phyloP scores from a whole-genome alignment of 2,329 filamentous ascomycete genomes.

The Colletotrichum scovillei region DNA sequence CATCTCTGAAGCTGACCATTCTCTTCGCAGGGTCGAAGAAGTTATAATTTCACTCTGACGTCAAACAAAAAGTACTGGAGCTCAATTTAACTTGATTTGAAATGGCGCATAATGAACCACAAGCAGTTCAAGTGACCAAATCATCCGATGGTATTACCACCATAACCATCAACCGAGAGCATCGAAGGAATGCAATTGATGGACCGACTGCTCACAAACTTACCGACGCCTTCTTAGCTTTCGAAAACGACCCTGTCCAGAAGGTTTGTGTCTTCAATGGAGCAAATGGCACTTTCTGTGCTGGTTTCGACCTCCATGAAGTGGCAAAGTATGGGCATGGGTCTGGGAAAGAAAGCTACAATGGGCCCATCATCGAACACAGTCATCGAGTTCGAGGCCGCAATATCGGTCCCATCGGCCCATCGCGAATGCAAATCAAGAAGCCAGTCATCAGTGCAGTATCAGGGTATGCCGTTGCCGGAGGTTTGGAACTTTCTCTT shows the following conservation, averaged over 20 bases:
- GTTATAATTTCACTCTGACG: no score
- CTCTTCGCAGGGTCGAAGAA: no score
- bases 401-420: constrained; percentile 60
- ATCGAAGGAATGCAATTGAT: constrained; percentile 64
- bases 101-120: background rate
- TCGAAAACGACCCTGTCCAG: constrained; percentile 60
- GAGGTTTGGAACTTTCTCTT: constrained; percentile 61
- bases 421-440: constrained; percentile 58
- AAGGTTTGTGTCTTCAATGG: constrained; percentile 65
- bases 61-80: no score
- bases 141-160: constrained; percentile 58
- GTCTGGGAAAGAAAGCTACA: background rate
- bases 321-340: constrained; percentile 43
- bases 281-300: constrained; percentile 59
- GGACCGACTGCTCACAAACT: constrained; percentile 58
- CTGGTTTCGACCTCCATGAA: constrained; percentile 63
- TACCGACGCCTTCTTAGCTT: constrained; percentile 57
- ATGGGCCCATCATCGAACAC: constrained; percentile 16
- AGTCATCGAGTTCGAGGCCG: constrained; percentile 36
- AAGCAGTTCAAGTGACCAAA: constrained; percentile 35
- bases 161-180: constrained; percentile 64
- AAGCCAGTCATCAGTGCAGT: constrained; percentile 66
- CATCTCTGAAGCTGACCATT: no score
- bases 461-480: constrained; percentile 64
- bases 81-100: no score